phyloP scores from a whole-genome alignment of 2,329 filamentous ascomycete species.

The Grosmannia clavigera region DNA sequence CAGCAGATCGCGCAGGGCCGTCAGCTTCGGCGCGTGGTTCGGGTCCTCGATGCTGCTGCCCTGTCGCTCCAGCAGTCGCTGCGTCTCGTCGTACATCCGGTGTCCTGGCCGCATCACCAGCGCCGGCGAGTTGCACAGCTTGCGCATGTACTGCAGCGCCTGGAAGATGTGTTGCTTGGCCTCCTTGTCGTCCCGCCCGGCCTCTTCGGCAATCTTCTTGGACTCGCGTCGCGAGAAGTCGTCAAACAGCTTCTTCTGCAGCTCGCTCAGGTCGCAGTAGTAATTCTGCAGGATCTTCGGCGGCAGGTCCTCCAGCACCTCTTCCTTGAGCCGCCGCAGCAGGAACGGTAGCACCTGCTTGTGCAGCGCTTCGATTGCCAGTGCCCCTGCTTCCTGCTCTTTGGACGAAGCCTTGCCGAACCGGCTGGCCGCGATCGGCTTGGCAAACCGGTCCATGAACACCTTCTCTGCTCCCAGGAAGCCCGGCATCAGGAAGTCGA shows the following conservation, averaged over 20 bases:
- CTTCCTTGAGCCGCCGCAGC: constrained; percentile 89
- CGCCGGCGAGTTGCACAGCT: constrained; percentile 94
- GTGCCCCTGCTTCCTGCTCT: constrained; percentile 90
- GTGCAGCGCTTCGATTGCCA: constrained; percentile 95
- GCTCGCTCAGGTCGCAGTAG: constrained; percentile 92
- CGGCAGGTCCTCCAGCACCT: constrained; percentile 88
- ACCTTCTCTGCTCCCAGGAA: constrained; percentile 91
- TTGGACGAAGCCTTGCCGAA: constrained; percentile 97
- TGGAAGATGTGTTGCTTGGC: constrained; percentile 99
- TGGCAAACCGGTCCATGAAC: constrained; percentile 90
- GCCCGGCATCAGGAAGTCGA: constrained; percentile 98
- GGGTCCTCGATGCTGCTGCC: constrained; percentile 76
- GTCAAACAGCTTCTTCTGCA: constrained; percentile 91
- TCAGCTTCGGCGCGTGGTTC: constrained; percentile 82
- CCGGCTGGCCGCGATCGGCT: constrained; percentile 86
- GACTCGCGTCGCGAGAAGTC: constrained; percentile 92
- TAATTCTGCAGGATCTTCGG: constrained; percentile 99
- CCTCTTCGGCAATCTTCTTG: constrained; percentile 74
- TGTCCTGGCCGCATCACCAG: constrained; percentile 92
- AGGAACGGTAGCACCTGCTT: constrained; percentile 97
- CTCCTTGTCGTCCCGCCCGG: constrained; percentile 75
- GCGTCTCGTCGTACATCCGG: constrained; percentile 79
- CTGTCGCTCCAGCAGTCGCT: constrained; percentile 64
- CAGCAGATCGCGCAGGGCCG: constrained; percentile 79
- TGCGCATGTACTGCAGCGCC: constrained; percentile 97